These are phyloP conservation scores for Kingdonia uniflora DNA, from an alignment of 164 flowering plant genomes.

Conservation along the genomic window DNA sequence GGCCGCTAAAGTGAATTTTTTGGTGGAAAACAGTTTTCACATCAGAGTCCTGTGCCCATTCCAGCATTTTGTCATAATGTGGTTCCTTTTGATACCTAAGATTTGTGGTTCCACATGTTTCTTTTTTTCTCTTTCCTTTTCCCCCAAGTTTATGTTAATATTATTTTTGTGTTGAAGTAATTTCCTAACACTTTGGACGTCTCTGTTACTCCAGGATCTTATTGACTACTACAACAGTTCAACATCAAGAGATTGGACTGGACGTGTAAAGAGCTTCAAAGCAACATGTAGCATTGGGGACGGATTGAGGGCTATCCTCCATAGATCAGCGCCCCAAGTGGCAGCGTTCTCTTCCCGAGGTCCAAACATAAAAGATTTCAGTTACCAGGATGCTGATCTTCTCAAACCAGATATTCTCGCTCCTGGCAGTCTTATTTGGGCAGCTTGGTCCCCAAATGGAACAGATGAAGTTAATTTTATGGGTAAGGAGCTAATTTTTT, in stretches of 20 bases:
- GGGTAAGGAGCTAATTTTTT: slow-evolving; percentile 31
- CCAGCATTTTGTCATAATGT: no score
- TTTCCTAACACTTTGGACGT: neutral
- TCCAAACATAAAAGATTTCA: slow-evolving; percentile 84
- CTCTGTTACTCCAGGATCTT: slow-evolving; percentile 48
- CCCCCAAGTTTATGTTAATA: no score
- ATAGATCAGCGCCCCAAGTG: slow-evolving; percentile 91
- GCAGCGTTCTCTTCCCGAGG: slow-evolving; percentile 94
- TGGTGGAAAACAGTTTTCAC: no score
- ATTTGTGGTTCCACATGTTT: no score
- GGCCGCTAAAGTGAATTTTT: no score
- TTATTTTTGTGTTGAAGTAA: no score
- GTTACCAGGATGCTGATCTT: slow-evolving; percentile 89
- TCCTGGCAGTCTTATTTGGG: slow-evolving; percentile 97
- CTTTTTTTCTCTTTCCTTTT: no score
- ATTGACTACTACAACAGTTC: slow-evolving; percentile 78
- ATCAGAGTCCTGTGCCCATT: no score
- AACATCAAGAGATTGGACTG: slow-evolving; percentile 87
- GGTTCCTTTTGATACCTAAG: no score
- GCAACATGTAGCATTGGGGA: slow-evolving; percentile 73
- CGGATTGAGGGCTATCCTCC: slow-evolving; percentile 71
- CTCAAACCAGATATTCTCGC: slow-evolving; percentile 96
- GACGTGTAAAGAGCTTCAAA: slow-evolving; percentile 72
- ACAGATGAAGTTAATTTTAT: slow-evolving; percentile 80
- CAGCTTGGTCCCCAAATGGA: slow-evolving; percentile 96